Conservation (phyloP, 2,329 filamentous ascomycete genomes). For the Diatrype stigma region DNA sequence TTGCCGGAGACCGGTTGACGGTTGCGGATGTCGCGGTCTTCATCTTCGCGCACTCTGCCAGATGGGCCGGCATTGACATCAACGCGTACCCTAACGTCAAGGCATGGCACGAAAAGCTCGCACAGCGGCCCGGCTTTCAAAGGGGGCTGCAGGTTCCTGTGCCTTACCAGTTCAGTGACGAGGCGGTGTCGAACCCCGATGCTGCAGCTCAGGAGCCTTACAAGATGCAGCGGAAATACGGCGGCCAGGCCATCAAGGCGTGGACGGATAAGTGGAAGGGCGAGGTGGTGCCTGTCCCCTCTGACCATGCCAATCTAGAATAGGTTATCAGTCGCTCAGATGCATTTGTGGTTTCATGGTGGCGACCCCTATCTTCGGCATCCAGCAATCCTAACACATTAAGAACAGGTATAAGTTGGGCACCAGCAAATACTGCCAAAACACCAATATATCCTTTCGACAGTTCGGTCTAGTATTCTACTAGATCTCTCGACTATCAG, state of each 20-base stretch:
- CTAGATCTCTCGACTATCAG: no score
- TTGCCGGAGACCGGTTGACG: conserved; percentile 17
- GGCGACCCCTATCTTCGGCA: no score
- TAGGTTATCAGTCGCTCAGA: no score
- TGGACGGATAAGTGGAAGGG: conserved; percentile 7
- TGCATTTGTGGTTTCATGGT: no score
- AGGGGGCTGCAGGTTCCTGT: conserved; percentile 14
- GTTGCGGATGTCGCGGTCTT: conserved; percentile 20
- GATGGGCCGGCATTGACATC: conserved; percentile 18
- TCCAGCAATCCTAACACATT: no score
- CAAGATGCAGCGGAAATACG: conserved; percentile 8
- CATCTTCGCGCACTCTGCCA: conserved; percentile 15
- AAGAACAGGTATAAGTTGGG: no score
- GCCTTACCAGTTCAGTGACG: conserved; percentile 14
- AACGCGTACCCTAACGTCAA: conserved; percentile 15
- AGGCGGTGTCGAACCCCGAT: conserved; percentile 7
- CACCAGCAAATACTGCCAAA: no score
- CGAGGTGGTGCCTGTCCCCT: conserved; percentile 9
- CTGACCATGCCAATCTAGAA: conserved; percentile 13
- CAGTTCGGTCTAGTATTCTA: no score
- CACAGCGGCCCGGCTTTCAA: conserved; percentile 14
- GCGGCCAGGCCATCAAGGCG: conserved; percentile 7
- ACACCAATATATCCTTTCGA: no score
- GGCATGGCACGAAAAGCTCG: conserved; percentile 16
- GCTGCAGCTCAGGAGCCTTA: conserved; percentile 7